Conservation (phyloP, 2,329 filamentous ascomycete genomes). For the Mycosphaerelloides madeirae region DNA sequence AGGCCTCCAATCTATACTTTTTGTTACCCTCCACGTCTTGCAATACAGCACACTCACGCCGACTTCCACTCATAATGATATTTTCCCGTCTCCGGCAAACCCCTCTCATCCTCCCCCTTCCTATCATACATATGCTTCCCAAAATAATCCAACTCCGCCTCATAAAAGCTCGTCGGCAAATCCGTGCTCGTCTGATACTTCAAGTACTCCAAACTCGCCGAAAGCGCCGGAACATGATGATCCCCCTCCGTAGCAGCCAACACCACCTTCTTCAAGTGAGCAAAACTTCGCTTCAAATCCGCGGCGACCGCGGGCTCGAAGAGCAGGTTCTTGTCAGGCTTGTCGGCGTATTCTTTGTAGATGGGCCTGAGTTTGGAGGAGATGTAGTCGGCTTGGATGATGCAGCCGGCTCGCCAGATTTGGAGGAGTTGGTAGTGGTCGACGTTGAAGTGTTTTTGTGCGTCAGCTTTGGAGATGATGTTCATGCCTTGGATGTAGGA, state of each 20-base stretch:
- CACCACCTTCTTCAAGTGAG: conserved; percentile 53
- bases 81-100: conserved; percentile 51
- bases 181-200: conserved; percentile 59
- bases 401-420: conserved; percentile 67
- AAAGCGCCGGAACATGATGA: conserved; percentile 56
- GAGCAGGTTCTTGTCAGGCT: conserved; percentile 45
- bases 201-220: conserved; percentile 61
- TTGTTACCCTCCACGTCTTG: too few species aligned
- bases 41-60: conserved; percentile 28
- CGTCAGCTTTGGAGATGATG: conserved; percentile 56
- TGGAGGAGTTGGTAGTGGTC: conserved; percentile 50
- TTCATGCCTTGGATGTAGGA: conserved; percentile 64
- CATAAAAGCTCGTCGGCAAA: conserved; percentile 64
- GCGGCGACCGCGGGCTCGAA: conserved; percentile 45
- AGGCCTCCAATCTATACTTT: too few species aligned
- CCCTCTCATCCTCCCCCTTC: conserved; percentile 48
- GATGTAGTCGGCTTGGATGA: conserved; percentile 65
- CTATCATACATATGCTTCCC: conserved; percentile 62
- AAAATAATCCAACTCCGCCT: conserved; percentile 68
- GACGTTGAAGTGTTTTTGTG: conserved; percentile 56
- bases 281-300: conserved; percentile 51
- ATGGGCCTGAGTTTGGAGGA: conserved; percentile 49
- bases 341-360: conserved; percentile 31
- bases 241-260: conserved; percentile 53
- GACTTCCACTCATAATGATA: conserved; percentile 62